Evolutionary conservation across 768 basidiomycete species (phyloP).

Genomic region (Suillus hirtellus): DNA sequence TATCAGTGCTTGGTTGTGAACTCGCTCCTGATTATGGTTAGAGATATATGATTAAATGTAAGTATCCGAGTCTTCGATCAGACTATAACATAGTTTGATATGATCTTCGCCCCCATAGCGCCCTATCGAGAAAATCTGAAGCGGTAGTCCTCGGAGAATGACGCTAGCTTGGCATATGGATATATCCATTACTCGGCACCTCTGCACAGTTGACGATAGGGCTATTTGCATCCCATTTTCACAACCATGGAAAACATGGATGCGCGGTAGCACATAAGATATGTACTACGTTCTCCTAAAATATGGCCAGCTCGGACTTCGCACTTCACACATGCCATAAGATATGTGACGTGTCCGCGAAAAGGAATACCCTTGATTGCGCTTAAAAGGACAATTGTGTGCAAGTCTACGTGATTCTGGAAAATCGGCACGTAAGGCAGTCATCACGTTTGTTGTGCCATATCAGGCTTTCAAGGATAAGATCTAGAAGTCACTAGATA

Average conservation of each 20-base stretch:
- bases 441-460: neutral
- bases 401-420: neutral
- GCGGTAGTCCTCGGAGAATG: conserved; percentile 4
- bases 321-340: conserved; percentile 1
- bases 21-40: neutral
- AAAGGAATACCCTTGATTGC: conserved; percentile 3
- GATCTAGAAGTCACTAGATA: neutral
- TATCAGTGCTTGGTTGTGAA: conserved; percentile 4
- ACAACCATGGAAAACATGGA: neutral
- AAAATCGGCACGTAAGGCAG: neutral
- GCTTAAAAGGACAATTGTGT: neutral
- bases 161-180: neutral
- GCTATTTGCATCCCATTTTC: neutral
- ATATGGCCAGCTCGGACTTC: neutral
- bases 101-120: neutral
- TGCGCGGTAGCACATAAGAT: neutral
- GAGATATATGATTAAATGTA: conserved; percentile 5
- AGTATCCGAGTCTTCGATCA: neutral
- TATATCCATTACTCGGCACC: conserved; percentile 1
- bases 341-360: conserved; percentile 1
- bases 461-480: neutral
- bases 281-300: neutral
- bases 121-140: neutral
- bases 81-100: conserved; percentile 1
- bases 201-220: neutral